Evolutionary conservation across 257 asterid genomes (phyloP).

Genomic region (Nicotiana knightiana): DNA sequence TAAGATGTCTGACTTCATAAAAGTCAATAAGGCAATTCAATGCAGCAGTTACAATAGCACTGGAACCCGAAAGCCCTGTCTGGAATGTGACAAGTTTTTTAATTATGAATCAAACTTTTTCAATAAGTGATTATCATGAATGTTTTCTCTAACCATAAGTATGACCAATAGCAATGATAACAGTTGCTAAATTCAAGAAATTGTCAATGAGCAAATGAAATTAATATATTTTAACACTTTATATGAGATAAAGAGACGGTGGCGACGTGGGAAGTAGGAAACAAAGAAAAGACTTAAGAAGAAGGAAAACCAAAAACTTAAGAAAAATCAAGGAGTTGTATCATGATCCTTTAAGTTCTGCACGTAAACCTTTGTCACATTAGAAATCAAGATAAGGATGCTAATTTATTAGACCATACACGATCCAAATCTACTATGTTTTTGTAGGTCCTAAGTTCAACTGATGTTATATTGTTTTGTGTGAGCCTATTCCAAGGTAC

Average conservation of each 20-base stretch:
- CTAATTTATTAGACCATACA: background rate
- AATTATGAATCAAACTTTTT: background rate
- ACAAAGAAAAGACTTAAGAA: background rate
- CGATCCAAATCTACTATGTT: background rate
- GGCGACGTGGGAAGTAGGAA: background rate
- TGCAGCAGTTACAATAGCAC: constrained; percentile 93
- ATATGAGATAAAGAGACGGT: background rate
- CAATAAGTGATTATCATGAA: background rate
- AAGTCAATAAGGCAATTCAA: constrained; percentile 89
- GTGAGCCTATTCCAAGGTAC: background rate
- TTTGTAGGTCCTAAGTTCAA: background rate
- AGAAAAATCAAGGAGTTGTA: background rate
- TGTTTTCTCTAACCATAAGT: background rate
- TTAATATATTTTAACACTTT: background rate
- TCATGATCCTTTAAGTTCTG: background rate
- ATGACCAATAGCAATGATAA: background rate
- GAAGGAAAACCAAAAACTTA: background rate
- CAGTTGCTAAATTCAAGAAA: background rate
- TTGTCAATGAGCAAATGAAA: background rate
- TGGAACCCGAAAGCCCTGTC: constrained; percentile 97
- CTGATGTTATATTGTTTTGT: no score
- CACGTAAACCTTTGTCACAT: background rate
- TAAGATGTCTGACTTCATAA: constrained; percentile 65
- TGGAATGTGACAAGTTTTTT: constrained; percentile 23
- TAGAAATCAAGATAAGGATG: background rate